Evolutionary conservation across 495 filamentous ascomycete genomes (phyloP), one percentile per base, ranked within the genome.

Genomic region (Rhypophila decipiens): DNA sequence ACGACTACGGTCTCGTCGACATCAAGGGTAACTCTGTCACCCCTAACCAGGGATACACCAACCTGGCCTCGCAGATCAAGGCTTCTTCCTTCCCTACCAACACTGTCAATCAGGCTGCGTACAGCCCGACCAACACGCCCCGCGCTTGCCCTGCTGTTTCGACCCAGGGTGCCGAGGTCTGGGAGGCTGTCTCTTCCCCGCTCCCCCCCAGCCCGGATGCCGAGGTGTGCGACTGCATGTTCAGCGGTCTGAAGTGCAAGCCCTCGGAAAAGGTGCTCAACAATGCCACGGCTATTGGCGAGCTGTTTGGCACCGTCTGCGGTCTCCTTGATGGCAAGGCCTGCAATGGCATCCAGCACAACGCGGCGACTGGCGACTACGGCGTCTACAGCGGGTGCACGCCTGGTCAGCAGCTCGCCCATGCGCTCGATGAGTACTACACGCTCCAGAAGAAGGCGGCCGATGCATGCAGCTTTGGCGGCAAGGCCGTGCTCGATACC

Each of bases 341-440:
- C 4, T 95, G 93, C 70, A 65, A 63, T 7, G 90, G 88, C 35
- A 84, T 97, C 63, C 63, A 64, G 36, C 68, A 74, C 53, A 87
- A 96, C 62, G 75, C 71, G 12, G 79, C 79, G 41, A 79, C 74
- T 20, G 93, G 89, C 40, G 70, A 70, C 21, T 98, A 94, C 64
- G 93, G 93, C 41, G 82, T 87, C 7, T 96, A 90, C 71, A 79
- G 82, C 66, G 93, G 94, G 87, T 98, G 93, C 75, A 77, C 74
- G 55, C 50, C 80, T 53, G 78, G 73, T 51, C 74, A 95, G 65
- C 77, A 93, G 68, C 80, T 97, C 19, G 82, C 80, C 42, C 95
- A 82, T 61, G 85, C 82, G 33, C 74, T 96, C 52, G 83, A 95
- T 70, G 50, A 69, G 48, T 98, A 95, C 74, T 93, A 90, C 68